These are phyloP conservation scores for Tetradesmus obliquus DNA, from an alignment of 139 green algal species.

Conservation along the genomic window DNA sequence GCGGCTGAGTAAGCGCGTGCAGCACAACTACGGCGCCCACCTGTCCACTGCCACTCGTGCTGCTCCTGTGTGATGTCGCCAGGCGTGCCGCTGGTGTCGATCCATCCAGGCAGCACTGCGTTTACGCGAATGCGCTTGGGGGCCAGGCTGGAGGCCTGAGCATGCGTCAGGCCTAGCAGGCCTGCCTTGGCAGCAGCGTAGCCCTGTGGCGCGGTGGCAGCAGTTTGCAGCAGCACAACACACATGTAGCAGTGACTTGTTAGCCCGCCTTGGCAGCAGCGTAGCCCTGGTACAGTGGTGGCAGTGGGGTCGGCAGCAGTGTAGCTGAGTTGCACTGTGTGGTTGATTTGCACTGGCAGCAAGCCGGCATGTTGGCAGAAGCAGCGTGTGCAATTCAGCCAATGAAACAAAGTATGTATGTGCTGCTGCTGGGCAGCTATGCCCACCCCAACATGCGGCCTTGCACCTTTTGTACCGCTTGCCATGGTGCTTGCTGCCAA, in stretches of 20 bases:
- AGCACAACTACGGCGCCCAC: neutral
- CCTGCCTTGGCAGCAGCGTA: conserved; percentile 70
- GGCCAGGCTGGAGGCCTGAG: conserved; percentile 51
- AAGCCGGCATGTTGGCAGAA: too few relatives aligned
- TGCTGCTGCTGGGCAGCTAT: too few relatives aligned
- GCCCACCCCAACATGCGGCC: too few relatives aligned
- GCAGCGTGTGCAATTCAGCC: too few relatives aligned
- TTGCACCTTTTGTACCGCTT: too few relatives aligned
- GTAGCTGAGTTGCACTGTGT: too few relatives aligned
- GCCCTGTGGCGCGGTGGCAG: conserved; percentile 34
- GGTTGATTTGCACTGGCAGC: too few relatives aligned
- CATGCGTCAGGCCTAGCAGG: conserved; percentile 68
- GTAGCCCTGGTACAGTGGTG: conserved; percentile 53
- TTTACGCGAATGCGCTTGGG: conserved; percentile 56
- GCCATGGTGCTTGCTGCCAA: too few relatives aligned
- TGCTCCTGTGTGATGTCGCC: conserved; percentile 48
- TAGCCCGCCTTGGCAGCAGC: conserved; percentile 63
- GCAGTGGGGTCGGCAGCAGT: neutral
- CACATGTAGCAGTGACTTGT: neutral
- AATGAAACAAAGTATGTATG: too few relatives aligned
- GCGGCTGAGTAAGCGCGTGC: too few relatives aligned
- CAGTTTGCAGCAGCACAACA: neutral
- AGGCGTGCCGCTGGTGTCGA: conserved; percentile 56
- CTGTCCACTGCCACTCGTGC: conserved; percentile 65
- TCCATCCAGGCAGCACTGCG: conserved; percentile 68